Conservation (phyloP, 208 protist genomes). For the Leishmania guyanensis region DNA sequence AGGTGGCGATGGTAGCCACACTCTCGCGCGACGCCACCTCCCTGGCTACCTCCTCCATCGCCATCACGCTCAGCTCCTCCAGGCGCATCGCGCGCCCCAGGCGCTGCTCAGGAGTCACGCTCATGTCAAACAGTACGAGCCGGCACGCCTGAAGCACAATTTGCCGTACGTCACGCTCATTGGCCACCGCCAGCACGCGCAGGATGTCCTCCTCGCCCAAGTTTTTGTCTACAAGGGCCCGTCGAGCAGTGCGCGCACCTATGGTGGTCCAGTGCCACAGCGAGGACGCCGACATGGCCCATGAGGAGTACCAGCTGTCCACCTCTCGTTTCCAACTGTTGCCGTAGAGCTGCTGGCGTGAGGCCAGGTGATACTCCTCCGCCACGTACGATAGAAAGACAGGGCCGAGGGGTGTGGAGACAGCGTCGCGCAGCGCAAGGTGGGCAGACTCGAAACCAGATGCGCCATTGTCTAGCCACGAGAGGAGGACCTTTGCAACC, state of each 20-base stretch:
- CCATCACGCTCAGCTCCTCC: conserved; percentile 31
- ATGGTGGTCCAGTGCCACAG: conserved; percentile 33
- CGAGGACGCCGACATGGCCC: conserved; percentile 24
- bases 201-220: conserved; percentile 44
- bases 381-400: conserved; percentile 51
- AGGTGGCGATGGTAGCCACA: background rate
- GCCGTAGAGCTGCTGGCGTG: conserved; percentile 43
- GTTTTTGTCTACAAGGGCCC: conserved; percentile 22
- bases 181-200: conserved; percentile 35
- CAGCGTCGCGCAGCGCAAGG: conserved; percentile 40
- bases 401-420: conserved; percentile 48
- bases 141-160: conserved; percentile 49
- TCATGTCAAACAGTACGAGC: conserved; percentile 47
- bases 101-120: conserved; percentile 31
- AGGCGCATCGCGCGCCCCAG: conserved; percentile 31
- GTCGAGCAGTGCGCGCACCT: conserved; percentile 18
- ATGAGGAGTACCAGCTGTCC: conserved; percentile 51
- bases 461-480: conserved; percentile 39
- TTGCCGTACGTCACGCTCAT: conserved; percentile 39
- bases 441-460: conserved; percentile 20
- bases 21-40: conserved; percentile 27
- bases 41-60: conserved; percentile 27
- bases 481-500: conserved; percentile 45
- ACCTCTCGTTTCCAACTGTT: conserved; percentile 40
- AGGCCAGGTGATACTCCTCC: conserved; percentile 46